Evolutionary conservation across 2,329 filamentous ascomycete species (phyloP), one percentile per base, ranked within the genome.

Genomic region (Ascochyta koolunga): DNA sequence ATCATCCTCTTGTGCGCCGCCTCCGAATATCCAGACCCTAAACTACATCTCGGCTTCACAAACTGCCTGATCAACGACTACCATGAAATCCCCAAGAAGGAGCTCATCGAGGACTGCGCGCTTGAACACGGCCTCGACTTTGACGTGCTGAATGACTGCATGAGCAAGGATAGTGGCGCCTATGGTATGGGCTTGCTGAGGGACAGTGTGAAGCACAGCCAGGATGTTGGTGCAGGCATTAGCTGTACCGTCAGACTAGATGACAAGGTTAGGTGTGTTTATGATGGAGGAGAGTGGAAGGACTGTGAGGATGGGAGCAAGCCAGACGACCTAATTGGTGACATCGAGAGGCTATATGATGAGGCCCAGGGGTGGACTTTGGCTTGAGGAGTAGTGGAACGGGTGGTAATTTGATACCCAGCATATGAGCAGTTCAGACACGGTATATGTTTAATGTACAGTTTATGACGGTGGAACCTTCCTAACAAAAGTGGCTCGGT

Each of bases 1-100:
- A 96, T 96, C 72, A 82, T 99, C 75, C 89, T 96, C 73, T 88
- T 99, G 43, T 99, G 95, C 77, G 93, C 93, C 29, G 87, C 88
- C 54, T 82, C 89, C 59, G 82, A 95, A 27, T 95, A 95, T 69
- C 89, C 90, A 25, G 87, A 93, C 61, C 90, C 90, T 27, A 95
- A 96, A 76, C 90, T 88, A 61, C 93, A 89, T 67, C 86, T 99
- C 19, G 93, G 93, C 57, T 99, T 98, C 77, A 88, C 91, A 52
- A 95, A 96, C 83, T 99, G 95, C 78, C 78, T 99, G 52, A 87
- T 88, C 19, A 83, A 82, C 59, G 84, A 92, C 58, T 99, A 93
- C 75, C 50, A 80, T 19, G 76, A 86, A 7, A 96, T 99, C 29
- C 93, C 95, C 2, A 81, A 90, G 29, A 84, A 88, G 44, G 81